Evolutionary conservation across 371 early-diverging fungal genomes (phyloP).

Genomic region (Entomophthora muscae): DNA sequence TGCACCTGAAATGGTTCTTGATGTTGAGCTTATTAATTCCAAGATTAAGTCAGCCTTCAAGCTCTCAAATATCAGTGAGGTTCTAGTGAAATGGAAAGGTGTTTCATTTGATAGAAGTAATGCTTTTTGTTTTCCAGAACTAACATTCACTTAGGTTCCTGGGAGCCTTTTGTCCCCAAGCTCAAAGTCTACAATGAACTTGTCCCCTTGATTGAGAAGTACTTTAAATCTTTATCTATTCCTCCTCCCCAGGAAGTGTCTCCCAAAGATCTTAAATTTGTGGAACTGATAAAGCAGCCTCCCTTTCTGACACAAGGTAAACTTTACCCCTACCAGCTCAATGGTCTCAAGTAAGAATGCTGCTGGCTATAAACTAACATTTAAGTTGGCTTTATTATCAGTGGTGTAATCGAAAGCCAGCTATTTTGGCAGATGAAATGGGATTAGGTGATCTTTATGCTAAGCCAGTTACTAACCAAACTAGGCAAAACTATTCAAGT

Average conservation of each 20-base stretch:
- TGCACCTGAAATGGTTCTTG: background rate
- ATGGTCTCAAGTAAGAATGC: slow-evolving; percentile 51
- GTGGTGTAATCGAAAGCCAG: background rate
- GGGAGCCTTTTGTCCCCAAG: background rate
- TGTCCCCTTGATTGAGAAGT: background rate
- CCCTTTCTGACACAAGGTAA: slow-evolving; percentile 32
- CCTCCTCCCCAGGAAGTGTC: background rate
- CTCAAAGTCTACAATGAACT: background rate
- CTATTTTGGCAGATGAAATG: slow-evolving; percentile 88
- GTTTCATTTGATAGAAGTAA: background rate
- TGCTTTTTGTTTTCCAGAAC: background rate
- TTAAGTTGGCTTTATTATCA: slow-evolving; percentile 8
- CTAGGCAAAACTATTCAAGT: slow-evolving; percentile 9
- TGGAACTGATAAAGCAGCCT: slow-evolving; percentile 39
- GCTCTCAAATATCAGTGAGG: background rate
- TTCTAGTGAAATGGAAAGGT: slow-evolving; percentile 10
- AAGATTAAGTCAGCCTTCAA: background rate
- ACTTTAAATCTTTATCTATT: background rate
- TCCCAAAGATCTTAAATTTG: slow-evolving; percentile 5
- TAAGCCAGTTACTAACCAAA: background rate
- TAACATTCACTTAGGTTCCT: background rate
- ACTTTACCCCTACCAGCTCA: slow-evolving; percentile 65
- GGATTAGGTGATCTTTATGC: slow-evolving; percentile 46
- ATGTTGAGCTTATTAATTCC: too few species aligned
- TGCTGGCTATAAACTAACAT: background rate